Evolutionary conservation across 352 stramenopile species (phyloP), one percentile per base, ranked within the genome.

Genomic region (Globisporangium cylindrosporum): DNA sequence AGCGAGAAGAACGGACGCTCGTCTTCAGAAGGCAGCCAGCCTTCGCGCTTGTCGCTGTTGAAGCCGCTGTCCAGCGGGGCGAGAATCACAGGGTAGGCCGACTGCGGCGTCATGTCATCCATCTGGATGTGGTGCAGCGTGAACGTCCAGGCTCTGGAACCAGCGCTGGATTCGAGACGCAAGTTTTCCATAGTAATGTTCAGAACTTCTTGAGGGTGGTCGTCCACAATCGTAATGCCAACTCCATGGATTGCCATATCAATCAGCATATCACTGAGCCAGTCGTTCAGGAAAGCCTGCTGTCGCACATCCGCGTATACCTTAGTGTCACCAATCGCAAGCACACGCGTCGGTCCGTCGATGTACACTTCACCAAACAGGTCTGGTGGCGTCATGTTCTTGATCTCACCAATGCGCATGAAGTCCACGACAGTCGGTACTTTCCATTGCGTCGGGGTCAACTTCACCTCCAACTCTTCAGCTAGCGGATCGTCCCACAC

Each of bases 161-260:
- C 62, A 24, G 77, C 73, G 18, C 69, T 77, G 20, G 86, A 93
- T 20, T 78, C 71, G 32, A 96, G 79, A 1, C 73, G 80, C 64
- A 96, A 80, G n/a, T 69, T 91, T 67, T 96, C 89, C 80, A 96
- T 88, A 15, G 87, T 95, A 56, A 96, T 81, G 78, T 95, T 96
- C 64, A 95, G 59, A 34, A 94, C 75, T 69, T 96, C 89, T 51
- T 83, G 82, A 3, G 89, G 89, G 56, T 86, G 75, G 12, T 76
- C 72, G 34, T 96, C 89, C 24, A 96, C 88, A 46, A 96, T 76
- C 18, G 86, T 95, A 56, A 93, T 86, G 64, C 84, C 82, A 43
- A 93, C 67, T 64, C 86, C 86, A 58, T 92, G 82, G 53, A 96
- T 69, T 24, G 77, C 80, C 36, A 95, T 67, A 58, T 95, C 88